Evolutionary conservation across 192 early-diverging fungal species (phyloP), one percentile per base, ranked within the genome.

Genomic region (Paraglomus occultum): DNA sequence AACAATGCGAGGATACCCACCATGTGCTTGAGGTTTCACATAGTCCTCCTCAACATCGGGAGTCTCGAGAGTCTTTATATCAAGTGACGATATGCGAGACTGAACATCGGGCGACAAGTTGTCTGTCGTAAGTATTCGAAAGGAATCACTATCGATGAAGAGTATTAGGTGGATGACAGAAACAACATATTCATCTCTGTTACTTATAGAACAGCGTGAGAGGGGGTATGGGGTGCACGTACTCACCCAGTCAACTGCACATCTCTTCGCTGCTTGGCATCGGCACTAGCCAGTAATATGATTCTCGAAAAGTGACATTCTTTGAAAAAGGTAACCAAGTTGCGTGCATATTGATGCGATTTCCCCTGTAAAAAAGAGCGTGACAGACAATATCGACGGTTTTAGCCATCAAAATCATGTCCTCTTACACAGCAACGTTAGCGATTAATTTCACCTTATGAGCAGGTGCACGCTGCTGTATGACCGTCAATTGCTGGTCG

Each of bases 391-490:
- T 17, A 7, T 10, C 43, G 54, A 70, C 43, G 14, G n/a, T n/a
- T 23, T 55, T 11, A 61, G 59, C 14, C 15, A 7, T 40, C 44
- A 46, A 43, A 71, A 8, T n/a, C n/a, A n/a, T n/a, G n/a, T 48
- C 0, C 6, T 53, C 4, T 59, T 59, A 40, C 58, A 46, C 1
- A 45, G 8, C 45, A 7, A 31, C n/a, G 8, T 59, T 5, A 11
- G 4, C 40, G 31, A 63, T 3, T 31, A 31, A 31, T 31, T 17
- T 64, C 46, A 72, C 75, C 45, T 73, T 80, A 43, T 86, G 73
- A 2, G 83, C 74, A 14, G 87, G 87, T 12, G 89, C 78, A 18
- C 91, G 84, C 69, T 92, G 91, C 65, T 92, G 91, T 11, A 92
- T 49, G 22, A 89, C 58, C 10, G 91, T 92, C 83, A 82, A 86